Evolutionary conservation across 2,329 filamentous ascomycete species (phyloP), one percentile per base, ranked within the genome.

Genomic region (Calonectria ilicicola): DNA sequence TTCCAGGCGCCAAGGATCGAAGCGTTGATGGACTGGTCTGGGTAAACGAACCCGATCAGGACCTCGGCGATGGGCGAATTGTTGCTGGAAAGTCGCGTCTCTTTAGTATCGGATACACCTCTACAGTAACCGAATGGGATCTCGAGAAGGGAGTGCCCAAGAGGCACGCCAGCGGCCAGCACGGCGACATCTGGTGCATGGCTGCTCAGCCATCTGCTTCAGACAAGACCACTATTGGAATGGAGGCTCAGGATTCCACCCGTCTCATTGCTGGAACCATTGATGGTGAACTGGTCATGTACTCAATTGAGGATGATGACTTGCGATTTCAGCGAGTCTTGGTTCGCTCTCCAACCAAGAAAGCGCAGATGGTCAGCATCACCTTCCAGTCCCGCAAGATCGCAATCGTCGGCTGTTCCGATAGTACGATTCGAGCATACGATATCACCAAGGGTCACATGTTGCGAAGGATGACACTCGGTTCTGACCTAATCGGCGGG

Each of bases 141-240:
- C 87, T 99, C 27, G 91, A 92, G 77, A 93, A 92, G 75, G 95
- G 94, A 17, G 89, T 91, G 69, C 94, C 95, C 14, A 90, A 93
- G 84, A 91, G 93, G 72, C 94, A 97, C 83, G 95, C 95, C 21
- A 95, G 94, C 79, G 97, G 96, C 56, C 97, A 97, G 83, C 95
- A 98, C 83, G 96, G 95, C 76, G 96, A 98, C 81, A 96, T 98
- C 74, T 99, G 97, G 97, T 98, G 96, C 85, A 90, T 99, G 79
- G 95, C 94, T 71, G 94, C 93, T 17, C 96, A 98, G 84, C 97
- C 96, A 3, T 87, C 77, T 32, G 71, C 69, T 21, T 51, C 68
- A n/a, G 80, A 80, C 64, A 77, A 79, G 14, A 69, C 71, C 23
- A 75, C 74, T 15, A 27, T 78, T 26, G 72, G 70, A 5, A 46